phyloP scores from a whole-genome alignment of 2,329 filamentous ascomycete species.

The Venturia carpophila region DNA sequence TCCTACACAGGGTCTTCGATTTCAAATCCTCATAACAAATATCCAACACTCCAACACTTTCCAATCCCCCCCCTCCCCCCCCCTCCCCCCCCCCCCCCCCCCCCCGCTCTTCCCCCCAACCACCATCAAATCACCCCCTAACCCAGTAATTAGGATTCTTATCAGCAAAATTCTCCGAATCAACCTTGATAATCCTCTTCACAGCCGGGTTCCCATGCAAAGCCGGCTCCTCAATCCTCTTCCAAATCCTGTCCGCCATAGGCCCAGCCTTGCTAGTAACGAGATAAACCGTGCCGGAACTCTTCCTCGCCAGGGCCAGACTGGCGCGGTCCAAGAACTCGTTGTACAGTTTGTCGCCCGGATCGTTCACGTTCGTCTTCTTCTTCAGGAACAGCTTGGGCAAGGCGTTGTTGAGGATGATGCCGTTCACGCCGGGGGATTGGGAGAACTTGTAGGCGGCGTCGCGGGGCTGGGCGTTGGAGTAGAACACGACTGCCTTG shows the following conservation, averaged over 20 bases:
- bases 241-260: not conserved
- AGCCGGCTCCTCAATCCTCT: not conserved
- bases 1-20: no score
- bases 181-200: not conserved
- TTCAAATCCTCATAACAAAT: no score
- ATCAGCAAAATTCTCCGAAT: not conserved
- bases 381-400: not conserved
- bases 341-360: not conserved
- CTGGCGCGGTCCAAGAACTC: not conserved
- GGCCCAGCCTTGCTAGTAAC: not conserved
- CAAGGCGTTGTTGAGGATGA: not conserved
- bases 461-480: not conserved
- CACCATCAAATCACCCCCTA: no score
- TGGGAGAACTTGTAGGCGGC: not conserved
- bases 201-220: not conserved
- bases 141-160: not conserved
- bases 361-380: not conserved
- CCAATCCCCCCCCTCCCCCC: no score
- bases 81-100: no score
- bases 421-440: not conserved
- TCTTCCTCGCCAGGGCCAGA: not conserved
- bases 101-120: no score
- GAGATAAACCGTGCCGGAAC: not conserved
- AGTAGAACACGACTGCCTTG: not conserved
- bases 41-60: no score